Evolutionary conservation across 2,329 filamentous ascomycete genomes (phyloP), one percentile per base, ranked within the genome.

Genomic region (Sporothrix pallida): DNA sequence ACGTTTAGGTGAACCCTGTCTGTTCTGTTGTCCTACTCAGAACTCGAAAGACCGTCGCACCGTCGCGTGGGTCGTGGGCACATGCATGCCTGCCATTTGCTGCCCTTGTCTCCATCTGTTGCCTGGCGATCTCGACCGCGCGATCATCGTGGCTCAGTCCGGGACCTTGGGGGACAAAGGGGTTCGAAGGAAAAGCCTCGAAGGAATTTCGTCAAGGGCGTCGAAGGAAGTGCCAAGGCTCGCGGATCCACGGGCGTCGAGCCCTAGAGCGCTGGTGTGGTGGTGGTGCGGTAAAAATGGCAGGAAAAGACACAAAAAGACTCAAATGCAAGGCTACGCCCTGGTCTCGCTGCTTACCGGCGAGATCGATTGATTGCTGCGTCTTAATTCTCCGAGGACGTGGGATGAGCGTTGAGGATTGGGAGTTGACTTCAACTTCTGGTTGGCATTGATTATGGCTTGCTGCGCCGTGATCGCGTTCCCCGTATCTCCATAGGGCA

Each of bases 231-330:
- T 46, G 60, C 60, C 60, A 63, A 63, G 58, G 15, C 37, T 46
- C 60, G 15, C 15, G 60, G 60, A 42, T 46, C 60, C 60, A 65
- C 60, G 60, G 37, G 60, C n/a, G 9, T 63, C 56, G 17, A 42
- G 37, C 56, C 56, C 56, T 65, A 46, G n/a, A 37, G 37, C 37
- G 31, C 12, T 6, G 31, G 31, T 37, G 31, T 37, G 31, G 31
- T 7, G 31, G 31, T 37, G 31, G 31, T 37, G 31, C 31, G 31
- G 31, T 37, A 37, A 37, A 31, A 37, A 37, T 6, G 31, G 7
- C 31, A 37, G 31, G 31, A 37, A 37, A 37, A 37, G 60, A 37
- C 8, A 15, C 15, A 7, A 7, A 17, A 52, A 54, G 52, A 54
- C 4, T 3, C 52, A 46, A 37, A 6, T 7, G 31, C 31, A 37